phyloP scores from a whole-genome alignment of 192 early-diverging fungal genomes.

The Podila horticola region DNA sequence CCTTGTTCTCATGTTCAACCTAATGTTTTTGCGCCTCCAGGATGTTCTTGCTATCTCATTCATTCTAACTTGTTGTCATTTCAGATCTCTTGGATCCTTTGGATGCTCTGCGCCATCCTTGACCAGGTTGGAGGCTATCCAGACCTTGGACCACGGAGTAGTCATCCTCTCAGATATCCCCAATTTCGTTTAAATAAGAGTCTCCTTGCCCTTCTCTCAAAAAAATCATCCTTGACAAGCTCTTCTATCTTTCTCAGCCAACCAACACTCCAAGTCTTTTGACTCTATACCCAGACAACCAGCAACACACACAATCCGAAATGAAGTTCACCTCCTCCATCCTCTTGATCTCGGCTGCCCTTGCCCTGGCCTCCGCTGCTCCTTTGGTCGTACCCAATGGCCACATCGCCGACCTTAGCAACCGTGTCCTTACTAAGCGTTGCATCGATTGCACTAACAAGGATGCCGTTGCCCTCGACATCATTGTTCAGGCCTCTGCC shows the following conservation, averaged over 20 bases:
- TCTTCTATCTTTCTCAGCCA: neutral
- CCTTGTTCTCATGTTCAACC: too few species aligned
- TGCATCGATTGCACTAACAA: slow-evolving; percentile 1
- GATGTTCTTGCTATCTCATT: too few species aligned
- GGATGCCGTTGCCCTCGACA: neutral
- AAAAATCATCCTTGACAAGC: neutral
- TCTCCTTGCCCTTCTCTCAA: neutral
- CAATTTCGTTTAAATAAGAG: neutral
- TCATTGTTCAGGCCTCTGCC: slow-evolving; percentile 9
- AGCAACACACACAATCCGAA: neutral
- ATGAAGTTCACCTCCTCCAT: neutral
- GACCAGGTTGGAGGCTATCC: too few species aligned
- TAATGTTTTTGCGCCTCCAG: too few species aligned
- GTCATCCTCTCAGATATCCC: neutral
- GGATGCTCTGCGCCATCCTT: too few species aligned
- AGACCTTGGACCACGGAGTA: too few species aligned
- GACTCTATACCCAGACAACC: neutral
- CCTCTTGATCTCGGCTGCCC: neutral
- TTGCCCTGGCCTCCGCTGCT: neutral
- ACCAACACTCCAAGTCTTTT: neutral
- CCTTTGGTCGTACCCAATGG: neutral
- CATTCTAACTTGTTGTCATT: too few species aligned
- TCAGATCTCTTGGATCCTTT: too few species aligned
- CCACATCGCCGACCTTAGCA: too few species aligned
- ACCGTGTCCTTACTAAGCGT: neutral